Base-by-base conservation (phyloP, 2,329 filamentous ascomycete genomes). In the Aspergillus pseudoviridinutans region DNA sequence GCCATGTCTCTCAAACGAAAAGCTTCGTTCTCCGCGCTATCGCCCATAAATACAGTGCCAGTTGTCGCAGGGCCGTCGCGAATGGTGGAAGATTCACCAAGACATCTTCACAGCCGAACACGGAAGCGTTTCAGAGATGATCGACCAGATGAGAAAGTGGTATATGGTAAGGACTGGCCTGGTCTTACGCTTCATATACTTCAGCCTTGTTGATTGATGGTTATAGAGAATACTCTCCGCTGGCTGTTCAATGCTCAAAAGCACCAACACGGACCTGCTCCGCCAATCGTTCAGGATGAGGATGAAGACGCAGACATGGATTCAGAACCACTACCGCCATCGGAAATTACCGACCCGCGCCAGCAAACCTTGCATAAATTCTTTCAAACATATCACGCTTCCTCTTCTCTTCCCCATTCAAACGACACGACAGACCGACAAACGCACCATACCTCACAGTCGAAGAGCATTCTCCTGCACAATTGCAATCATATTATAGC, bases 1-100 rank as follows among this genome's bases (percentile, higher is more conserved):
- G 57, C 47, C n/a, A 85, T 86, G 83, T 74, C 76, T 24, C 73
- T 81, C 69, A 86, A 86, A 70, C 82, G 84, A 67, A 86, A 86
- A 69, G 81, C 82, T 49, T 83, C 82, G 46, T 76, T 79, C 61
- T 78, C 81, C 17, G 76, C 68, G 14, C 61, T 79, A 20, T 67
- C 77, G 38, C 76, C 78, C 47, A 71, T 74, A 38, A 74, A 73
- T 67, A 56, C 63, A 58, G 50, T 67, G 54, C 60, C 56, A 61
- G 59, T 63, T 50, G 47, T 58, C 35, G 51, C 63, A 41, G 67
- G 68, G 50, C 61, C 57, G 32, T 62, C 65, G 52, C 66, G 71
- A 63, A 68, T 63, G 28, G 64, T 70, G 59, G 65, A 70, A 44
- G 71, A 74, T 53, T 65, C 64, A 20, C 69, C 72, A 20, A 71